A percentile compares a stretch with the other conserved stretches of the same genome.
Conservation (phyloP, 179 eudicot genomes). For the Beta corolliflora region DNA sequence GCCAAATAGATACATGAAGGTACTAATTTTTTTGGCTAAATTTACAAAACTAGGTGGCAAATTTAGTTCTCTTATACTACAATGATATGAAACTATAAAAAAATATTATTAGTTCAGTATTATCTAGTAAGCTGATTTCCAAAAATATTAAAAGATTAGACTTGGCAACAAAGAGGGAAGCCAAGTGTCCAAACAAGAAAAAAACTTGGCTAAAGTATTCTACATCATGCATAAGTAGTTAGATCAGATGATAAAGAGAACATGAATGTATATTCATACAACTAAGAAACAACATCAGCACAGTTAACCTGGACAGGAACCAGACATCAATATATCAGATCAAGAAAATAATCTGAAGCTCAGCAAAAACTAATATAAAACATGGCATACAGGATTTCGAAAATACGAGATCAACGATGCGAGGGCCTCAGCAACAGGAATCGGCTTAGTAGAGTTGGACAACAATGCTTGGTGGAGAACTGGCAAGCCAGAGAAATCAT, state of each 20-base stretch:
- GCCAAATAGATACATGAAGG: too few relatives aligned
- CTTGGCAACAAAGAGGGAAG: background rate
- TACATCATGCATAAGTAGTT: background rate
- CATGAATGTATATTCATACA: background rate
- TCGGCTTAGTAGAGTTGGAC: conserved; percentile 71
- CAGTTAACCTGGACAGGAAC: background rate
- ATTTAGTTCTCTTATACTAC: too few relatives aligned
- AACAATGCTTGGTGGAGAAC: conserved; percentile 70
- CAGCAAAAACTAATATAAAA: too few relatives aligned
- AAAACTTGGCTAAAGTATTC: background rate
- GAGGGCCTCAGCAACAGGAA: conserved; percentile 69
- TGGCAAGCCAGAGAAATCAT: conserved; percentile 52
- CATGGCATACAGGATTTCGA: conserved; percentile 69
- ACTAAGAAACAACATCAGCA: background rate
- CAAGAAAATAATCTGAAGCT: background rate
- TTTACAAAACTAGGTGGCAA: too few relatives aligned
- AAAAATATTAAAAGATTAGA: background rate
- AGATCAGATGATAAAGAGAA: background rate
- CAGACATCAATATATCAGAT: background rate
- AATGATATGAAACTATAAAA: too few relatives aligned
- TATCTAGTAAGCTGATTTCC: too few relatives aligned
- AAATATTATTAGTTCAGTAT: too few relatives aligned
- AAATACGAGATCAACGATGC: conserved; percentile 72
- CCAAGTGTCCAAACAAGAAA: background rate
- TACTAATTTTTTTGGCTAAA: too few relatives aligned